Evolutionary conservation across 768 basidiomycete species (phyloP).

Genomic region (Nidularia pulvinata): DNA sequence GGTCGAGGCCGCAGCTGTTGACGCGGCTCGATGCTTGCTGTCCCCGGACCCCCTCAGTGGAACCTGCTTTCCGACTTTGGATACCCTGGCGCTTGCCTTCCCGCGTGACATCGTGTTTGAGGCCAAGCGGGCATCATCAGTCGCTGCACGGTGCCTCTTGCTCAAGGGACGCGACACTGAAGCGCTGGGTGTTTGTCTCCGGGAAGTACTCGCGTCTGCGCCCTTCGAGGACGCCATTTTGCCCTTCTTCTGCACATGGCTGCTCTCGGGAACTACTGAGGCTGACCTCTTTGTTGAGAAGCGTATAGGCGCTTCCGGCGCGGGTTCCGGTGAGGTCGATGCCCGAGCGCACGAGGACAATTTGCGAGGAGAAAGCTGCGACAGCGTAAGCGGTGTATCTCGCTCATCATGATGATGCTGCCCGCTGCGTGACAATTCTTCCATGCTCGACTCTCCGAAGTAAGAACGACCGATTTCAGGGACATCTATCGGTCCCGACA

Average conservation of each 20-base stretch:
- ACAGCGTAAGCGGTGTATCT: constrained; percentile 34
- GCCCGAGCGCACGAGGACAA: neutral
- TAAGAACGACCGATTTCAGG: constrained; percentile 5
- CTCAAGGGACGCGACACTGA: neutral
- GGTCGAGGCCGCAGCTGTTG: constrained; percentile 4
- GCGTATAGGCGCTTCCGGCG: constrained; percentile 36
- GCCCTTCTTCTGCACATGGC: constrained; percentile 8
- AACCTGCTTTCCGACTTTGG: constrained; percentile 1
- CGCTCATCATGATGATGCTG: neutral
- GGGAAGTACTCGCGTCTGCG: neutral
- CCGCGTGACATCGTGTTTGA: neutral
- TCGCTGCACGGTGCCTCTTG: neutral
- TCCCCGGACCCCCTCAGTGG: constrained; percentile 9
- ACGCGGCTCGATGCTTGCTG: neutral
- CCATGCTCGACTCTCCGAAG: constrained; percentile 3
- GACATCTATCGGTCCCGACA: constrained; percentile 3
- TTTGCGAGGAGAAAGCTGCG: constrained; percentile 49
- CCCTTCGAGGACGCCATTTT: constrained; percentile 2
- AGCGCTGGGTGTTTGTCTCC: neutral
- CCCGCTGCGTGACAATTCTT: constrained; percentile 3
- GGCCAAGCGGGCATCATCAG: constrained; percentile 2
- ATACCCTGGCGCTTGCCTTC: neutral
- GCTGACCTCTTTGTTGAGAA: constrained; percentile 47
- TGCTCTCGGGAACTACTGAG: constrained; percentile 14
- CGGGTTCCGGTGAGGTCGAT: neutral